Evolutionary conservation across 2,329 filamentous ascomycete species (phyloP).

Genomic region (Exophiala alcalophila): DNA sequence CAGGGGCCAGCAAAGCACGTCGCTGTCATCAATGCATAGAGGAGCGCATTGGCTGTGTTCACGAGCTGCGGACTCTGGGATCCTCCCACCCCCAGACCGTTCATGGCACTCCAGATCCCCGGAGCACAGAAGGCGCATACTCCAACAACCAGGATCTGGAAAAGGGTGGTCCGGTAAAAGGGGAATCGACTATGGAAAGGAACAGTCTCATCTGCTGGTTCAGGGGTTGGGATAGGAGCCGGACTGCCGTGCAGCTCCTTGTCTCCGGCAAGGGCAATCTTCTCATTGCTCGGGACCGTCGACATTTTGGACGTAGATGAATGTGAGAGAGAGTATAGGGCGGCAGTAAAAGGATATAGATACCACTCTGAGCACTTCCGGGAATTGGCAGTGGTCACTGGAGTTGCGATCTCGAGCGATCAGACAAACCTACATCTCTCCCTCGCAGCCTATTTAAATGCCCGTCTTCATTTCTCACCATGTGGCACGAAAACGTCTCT

Average conservation of each 20-base stretch:
- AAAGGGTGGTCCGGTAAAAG: conserved; percentile 43
- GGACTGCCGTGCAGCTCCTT: conserved; percentile 6
- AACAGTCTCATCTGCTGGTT: neutral
- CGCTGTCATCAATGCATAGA: conserved; percentile 47
- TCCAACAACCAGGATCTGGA: conserved; percentile 48
- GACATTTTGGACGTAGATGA: conserved; percentile 1
- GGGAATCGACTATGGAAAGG: neutral
- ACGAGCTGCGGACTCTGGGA: conserved; percentile 42
- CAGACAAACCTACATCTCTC: too few species aligned
- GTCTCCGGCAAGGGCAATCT: neutral
- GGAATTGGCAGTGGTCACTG: too few species aligned
- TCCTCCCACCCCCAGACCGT: conserved; percentile 41
- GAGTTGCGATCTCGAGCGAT: too few species aligned
- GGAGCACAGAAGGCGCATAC: conserved; percentile 47
- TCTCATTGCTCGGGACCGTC: conserved; percentile 1
- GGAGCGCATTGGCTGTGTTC: conserved; percentile 47
- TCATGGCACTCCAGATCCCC: conserved; percentile 50
- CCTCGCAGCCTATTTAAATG: too few species aligned
- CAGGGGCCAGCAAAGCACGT: conserved; percentile 43
- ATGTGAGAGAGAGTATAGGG: neutral
- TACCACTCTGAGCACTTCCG: too few species aligned
- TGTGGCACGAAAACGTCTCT: too few species aligned
- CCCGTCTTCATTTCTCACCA: too few species aligned
- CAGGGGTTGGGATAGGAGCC: neutral
- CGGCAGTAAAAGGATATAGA: too few species aligned